Evolutionary conservation across 176 grass and related monocot genomes (phyloP), one percentile per base, ranked within the genome.

Genomic region (Luzula sylvatica): DNA sequence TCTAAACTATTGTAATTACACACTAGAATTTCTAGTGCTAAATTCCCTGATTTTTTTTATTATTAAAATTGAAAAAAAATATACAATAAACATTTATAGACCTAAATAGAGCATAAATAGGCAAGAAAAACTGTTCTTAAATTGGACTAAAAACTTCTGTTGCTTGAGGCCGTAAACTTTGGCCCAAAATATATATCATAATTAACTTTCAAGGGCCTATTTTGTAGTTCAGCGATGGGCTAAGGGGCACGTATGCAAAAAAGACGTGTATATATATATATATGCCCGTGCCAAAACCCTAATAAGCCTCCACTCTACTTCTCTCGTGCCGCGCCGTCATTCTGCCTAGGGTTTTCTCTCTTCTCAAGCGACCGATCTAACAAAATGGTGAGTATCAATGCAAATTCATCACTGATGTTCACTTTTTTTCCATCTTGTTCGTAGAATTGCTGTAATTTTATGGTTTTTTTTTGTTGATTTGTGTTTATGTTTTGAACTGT

Each of bases 311-410:
- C 25, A 23, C 15, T 35, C 30, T 49, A 30, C 3, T 21, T n/a
- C 42, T 50, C 14, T 44, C 26, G 5, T 8, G 43, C 59, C 42
- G 42, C 59, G 59, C 59, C 59, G 41, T 45, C 43, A 45, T 64
- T 13, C 21, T 9, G 47, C 46, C 59, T 63, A 63, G 42, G 41
- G 43, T 64, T 64, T 49, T 49, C 43, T 49, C 42, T 64, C 23
- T 55, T 32, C 23, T 18, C 3, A 9, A 64, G 14, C 43, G 5
- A 35, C 30, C 5, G 9, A 4, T 7, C 5, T 2, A 25, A 9
- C 44, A 49, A 17, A 17, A 64, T 64, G 59, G 59, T 63, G 14
- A 25, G 57, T 24, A 11, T 45, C 21, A 35, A 23, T 45, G 7
- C 21, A 44, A 44, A 23, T 24, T 23, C 55, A 5, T 40, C 3